phyloP scores from a whole-genome alignment of 1,139 yeast genomes.

The Geotrichum phurueaensis region DNA sequence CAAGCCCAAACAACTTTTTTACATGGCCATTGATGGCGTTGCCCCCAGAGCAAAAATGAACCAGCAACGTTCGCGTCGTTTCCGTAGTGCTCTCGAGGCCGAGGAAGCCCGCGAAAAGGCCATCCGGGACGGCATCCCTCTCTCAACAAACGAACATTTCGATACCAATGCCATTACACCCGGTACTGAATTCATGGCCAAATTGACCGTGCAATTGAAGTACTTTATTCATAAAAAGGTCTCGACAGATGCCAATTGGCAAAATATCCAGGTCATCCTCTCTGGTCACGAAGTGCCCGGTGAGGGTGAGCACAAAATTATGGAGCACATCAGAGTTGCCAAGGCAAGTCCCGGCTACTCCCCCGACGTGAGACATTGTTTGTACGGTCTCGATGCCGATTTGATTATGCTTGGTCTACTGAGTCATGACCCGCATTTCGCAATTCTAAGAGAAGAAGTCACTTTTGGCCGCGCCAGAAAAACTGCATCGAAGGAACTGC shows the following conservation, averaged over 20 bases:
- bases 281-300: constrained; percentile 98
- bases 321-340: constrained; percentile 85
- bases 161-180: constrained; percentile 98
- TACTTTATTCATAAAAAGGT: constrained; percentile 89
- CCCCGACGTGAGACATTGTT: constrained; percentile 87
- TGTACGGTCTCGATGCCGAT: constrained; percentile 97
- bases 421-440: constrained; percentile 95
- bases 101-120: constrained; percentile 64
- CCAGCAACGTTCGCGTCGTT: constrained; percentile 93
- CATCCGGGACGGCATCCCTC: constrained; percentile 51
- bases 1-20: constrained; percentile 78
- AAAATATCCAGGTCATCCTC: constrained; percentile 69
- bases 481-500: constrained; percentile 50
- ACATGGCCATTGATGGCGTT: constrained; percentile 98
- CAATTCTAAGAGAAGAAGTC: constrained; percentile 92
- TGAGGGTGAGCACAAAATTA: constrained; percentile 97
- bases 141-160: constrained; percentile 53
- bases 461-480: constrained; percentile 59
- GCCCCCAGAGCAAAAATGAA: constrained; percentile 99
- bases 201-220: constrained; percentile 70
- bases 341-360: constrained; percentile 79
- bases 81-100: constrained; percentile 92
- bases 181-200: constrained; percentile 96
- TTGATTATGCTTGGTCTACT: constrained; percentile 91
- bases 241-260: constrained; percentile 88